phyloP scores from a whole-genome alignment of 2,329 filamentous ascomycete species.

The Trichoderma koningii region DNA sequence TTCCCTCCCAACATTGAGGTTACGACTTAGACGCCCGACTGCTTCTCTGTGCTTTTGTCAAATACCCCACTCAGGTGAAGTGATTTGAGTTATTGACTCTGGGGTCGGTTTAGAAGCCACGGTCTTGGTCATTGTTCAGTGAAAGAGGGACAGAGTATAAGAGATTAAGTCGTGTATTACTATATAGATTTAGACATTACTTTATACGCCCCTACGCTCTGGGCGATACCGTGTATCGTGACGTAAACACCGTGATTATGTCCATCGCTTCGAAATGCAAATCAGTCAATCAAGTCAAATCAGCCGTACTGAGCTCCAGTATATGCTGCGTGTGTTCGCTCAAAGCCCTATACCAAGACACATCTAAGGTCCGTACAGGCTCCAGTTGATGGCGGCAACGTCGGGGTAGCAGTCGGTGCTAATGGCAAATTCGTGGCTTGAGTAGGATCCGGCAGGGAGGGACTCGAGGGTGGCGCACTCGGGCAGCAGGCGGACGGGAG shows the following conservation, averaged over 20 bases:
- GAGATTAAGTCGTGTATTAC: slow-evolving; percentile 7
- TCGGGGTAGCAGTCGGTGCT: slow-evolving; percentile 43
- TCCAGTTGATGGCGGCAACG: slow-evolving; percentile 33
- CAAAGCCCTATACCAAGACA: neutral
- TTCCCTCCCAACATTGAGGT: too few species aligned
- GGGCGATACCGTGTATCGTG: slow-evolving; percentile 2
- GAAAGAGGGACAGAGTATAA: neutral
- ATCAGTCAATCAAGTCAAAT: too few species aligned
- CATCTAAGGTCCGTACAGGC: slow-evolving; percentile 18
- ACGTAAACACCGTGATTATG: slow-evolving; percentile 3
- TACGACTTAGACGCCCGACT: too few species aligned
- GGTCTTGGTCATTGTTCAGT: too few species aligned
- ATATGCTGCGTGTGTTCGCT: neutral
- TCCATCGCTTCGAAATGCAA: slow-evolving; percentile 11
- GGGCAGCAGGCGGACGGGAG: slow-evolving; percentile 44
- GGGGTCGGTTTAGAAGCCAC: too few species aligned
- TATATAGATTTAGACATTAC: slow-evolving; percentile 17
- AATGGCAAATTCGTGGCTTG: slow-evolving; percentile 44
- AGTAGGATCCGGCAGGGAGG: slow-evolving; percentile 38
- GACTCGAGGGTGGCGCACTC: slow-evolving; percentile 44
- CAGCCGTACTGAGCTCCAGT: neutral
- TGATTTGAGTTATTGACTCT: too few species aligned
- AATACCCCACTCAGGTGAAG: too few species aligned
- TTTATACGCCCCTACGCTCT: slow-evolving; percentile 8
- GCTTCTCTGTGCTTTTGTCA: too few species aligned